Conservation (phyloP, 2,329 filamentous ascomycete species). For the Fusarium sterilihyphosum region DNA sequence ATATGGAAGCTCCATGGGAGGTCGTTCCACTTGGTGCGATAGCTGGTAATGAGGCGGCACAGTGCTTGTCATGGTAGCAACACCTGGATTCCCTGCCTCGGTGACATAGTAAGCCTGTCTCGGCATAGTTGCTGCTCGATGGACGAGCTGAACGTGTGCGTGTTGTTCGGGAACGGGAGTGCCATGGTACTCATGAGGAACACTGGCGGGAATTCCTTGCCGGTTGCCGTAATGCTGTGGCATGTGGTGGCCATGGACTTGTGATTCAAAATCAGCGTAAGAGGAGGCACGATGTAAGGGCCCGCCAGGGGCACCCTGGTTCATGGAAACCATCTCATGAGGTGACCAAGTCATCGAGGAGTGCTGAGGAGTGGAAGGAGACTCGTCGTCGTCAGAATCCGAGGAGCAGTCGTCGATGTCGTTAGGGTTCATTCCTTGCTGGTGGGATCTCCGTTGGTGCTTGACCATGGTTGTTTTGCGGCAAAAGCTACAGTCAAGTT, state of each 20-base stretch:
- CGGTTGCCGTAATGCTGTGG: constrained; percentile 55
- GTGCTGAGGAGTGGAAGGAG: constrained; percentile 67
- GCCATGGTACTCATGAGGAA: constrained; percentile 56
- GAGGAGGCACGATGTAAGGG: constrained; percentile 63
- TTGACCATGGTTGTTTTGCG: constrained; percentile 78
- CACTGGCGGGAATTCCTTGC: constrained; percentile 57
- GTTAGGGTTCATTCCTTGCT: constrained; percentile 65
- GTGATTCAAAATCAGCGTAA: constrained; percentile 64
- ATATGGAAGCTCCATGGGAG: constrained; percentile 62
- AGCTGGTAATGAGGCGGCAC: constrained; percentile 63
- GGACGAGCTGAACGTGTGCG: constrained; percentile 57
- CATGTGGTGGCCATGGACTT: constrained; percentile 53
- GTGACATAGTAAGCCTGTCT: constrained; percentile 66
- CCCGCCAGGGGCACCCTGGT: constrained; percentile 49
- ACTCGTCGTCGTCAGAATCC: constrained; percentile 67
- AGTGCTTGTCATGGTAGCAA: constrained; percentile 68
- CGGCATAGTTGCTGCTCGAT: constrained; percentile 59
- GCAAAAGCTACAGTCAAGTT: constrained; percentile 65
- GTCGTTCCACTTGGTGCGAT: constrained; percentile 58
- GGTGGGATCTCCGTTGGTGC: constrained; percentile 70
- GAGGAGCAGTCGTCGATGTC: constrained; percentile 66
- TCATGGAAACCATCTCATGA: constrained; percentile 53
- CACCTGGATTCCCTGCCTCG: constrained; percentile 69
- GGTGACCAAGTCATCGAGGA: constrained; percentile 63
- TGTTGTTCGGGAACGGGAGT: constrained; percentile 56